Evolutionary conservation across 2,329 filamentous ascomycete species (phyloP).

Genomic region (Fusarium sterilihyphosum): DNA sequence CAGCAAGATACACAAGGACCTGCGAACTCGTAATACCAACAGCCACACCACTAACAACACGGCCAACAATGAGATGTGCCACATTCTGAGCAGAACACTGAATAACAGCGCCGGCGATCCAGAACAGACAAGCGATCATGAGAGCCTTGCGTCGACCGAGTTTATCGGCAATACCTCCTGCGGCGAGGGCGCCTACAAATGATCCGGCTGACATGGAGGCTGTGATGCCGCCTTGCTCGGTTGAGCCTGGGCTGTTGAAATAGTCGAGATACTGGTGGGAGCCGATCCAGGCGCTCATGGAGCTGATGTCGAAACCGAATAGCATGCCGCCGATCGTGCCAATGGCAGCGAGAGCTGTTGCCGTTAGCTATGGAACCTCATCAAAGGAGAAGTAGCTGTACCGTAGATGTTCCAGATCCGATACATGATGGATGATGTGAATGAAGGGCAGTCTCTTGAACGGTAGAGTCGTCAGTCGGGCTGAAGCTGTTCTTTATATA

Average conservation of each 20-base stretch:
- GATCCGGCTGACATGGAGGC: slow-evolving; percentile 61
- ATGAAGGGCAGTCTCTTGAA: not conserved
- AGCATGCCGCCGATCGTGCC: slow-evolving; percentile 56
- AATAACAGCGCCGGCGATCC: slow-evolving; percentile 68
- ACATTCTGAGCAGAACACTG: slow-evolving; percentile 68
- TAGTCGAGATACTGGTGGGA: slow-evolving; percentile 61
- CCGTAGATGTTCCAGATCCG: slow-evolving; percentile 52
- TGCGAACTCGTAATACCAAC: slow-evolving; percentile 75
- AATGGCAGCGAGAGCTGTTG: slow-evolving; percentile 49
- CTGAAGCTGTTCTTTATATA: slow-evolving; percentile 30
- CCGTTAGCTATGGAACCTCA: not conserved
- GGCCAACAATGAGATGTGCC: slow-evolving; percentile 62
- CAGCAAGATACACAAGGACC: slow-evolving; percentile 74
- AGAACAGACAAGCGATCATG: slow-evolving; percentile 58
- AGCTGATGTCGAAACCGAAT: slow-evolving; percentile 67
- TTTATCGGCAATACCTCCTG: slow-evolving; percentile 58
- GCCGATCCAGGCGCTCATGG: slow-evolving; percentile 67
- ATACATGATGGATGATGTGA: slow-evolving; percentile 44
- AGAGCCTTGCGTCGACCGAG: slow-evolving; percentile 57
- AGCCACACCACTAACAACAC: slow-evolving; percentile 70
- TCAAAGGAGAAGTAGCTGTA: slow-evolving; percentile 5
- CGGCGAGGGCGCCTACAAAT: slow-evolving; percentile 56
- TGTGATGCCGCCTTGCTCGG: slow-evolving; percentile 61
- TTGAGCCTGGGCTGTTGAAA: slow-evolving; percentile 58
- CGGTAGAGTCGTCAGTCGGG: not conserved